Conservation (phyloP, 106 monocot species). For the Dendrobium nobile region DNA sequence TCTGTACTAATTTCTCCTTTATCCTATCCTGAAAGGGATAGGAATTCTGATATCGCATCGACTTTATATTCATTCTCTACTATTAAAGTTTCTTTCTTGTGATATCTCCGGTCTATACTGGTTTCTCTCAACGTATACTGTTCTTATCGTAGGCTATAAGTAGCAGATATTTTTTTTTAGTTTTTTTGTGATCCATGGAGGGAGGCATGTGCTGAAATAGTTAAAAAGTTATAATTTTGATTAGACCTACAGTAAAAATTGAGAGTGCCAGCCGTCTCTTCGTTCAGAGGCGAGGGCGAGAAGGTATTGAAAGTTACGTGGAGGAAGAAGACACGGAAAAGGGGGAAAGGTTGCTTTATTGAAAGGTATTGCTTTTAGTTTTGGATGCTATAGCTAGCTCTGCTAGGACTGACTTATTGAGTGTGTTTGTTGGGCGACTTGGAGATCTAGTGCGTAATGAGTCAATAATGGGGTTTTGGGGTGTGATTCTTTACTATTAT, state of each 20-base stretch:
- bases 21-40: neutral
- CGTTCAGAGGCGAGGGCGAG: neutral
- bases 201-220: conserved; percentile 2
- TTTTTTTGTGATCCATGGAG: neutral
- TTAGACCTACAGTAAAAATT: neutral
- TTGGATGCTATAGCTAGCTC: neutral
- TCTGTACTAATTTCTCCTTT: neutral
- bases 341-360: neutral
- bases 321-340: conserved; percentile 10
- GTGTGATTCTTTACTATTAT: neutral
- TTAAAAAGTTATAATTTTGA: neutral
- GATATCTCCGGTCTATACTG: neutral
- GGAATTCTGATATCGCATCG: neutral
- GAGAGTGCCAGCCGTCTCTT: neutral
- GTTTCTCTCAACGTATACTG: neutral
- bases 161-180: neutral
- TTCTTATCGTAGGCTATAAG: neutral
- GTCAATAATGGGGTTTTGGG: conserved; percentile 2
- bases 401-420: conserved; percentile 1
- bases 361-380: conserved; percentile 3
- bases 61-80: neutral
- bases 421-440: neutral
- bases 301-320: neutral
- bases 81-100: neutral
- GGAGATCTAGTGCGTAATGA: neutral